Percentiles rank a stretch among this genome's conserved stretches.
Evolutionary conservation across 495 filamentous ascomycete genomes (phyloP).

Genomic region (Letharia lupina): DNA sequence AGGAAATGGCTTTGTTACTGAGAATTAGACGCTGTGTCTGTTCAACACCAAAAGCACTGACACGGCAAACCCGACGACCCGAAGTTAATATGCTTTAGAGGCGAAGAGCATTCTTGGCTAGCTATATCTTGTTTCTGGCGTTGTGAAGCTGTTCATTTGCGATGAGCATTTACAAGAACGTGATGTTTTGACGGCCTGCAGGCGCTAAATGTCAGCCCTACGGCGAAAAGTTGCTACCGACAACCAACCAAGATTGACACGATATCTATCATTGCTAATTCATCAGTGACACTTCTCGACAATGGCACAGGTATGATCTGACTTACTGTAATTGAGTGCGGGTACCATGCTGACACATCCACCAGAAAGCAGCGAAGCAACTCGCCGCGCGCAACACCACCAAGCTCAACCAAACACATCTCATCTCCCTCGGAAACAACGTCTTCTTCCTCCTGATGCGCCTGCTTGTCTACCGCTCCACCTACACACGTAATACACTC

Average conservation of each 20-base stretch:
- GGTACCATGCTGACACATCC: background rate
- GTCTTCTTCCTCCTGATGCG: conserved; percentile 61
- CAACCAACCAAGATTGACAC: conserved; percentile 8
- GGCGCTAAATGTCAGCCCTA: conserved; percentile 10
- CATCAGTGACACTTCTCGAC: background rate
- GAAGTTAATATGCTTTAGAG: background rate
- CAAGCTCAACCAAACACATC: conserved; percentile 68
- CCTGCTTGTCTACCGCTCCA: conserved; percentile 53
- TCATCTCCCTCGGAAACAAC: conserved; percentile 63
- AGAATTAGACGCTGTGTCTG: conserved; percentile 3
- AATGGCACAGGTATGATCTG: conserved; percentile 15
- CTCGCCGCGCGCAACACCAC: conserved; percentile 71
- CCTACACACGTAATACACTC: conserved; percentile 45
- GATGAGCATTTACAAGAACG: conserved; percentile 2
- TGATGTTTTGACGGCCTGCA: conserved; percentile 19
- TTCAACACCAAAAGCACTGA: background rate
- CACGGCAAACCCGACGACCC: background rate
- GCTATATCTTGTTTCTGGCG: conserved; percentile 3
- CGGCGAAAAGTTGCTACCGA: conserved; percentile 8
- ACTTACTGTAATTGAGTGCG: background rate
- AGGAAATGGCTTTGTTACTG: conserved; percentile 2
- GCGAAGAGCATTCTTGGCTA: conserved; percentile 7
- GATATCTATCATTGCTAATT: background rate
- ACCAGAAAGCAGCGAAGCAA: conserved; percentile 87
- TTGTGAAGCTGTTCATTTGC: background rate